phyloP scores from a whole-genome alignment of 768 basidiomycete genomes.

The Termitomyces sp. region DNA sequence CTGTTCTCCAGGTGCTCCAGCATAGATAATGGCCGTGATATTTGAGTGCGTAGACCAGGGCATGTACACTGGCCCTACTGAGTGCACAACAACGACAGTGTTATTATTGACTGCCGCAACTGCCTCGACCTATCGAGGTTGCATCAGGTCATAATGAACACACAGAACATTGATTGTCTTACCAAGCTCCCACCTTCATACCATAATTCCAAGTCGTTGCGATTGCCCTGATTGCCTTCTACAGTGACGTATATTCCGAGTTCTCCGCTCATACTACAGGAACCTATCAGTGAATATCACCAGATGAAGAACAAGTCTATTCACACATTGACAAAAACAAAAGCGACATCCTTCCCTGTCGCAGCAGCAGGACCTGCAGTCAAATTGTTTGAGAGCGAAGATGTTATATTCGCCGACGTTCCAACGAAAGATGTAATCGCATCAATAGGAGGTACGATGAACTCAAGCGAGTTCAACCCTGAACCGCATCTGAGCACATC shows the following conservation, averaged over 20 bases:
- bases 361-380: slow-evolving; percentile 34
- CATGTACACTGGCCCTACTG: slow-evolving; percentile 72
- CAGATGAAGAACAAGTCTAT: slow-evolving; percentile 11
- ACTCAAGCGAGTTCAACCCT: slow-evolving; percentile 42
- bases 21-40: slow-evolving; percentile 56
- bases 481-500: slow-evolving; percentile 38
- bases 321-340: slow-evolving; percentile 58
- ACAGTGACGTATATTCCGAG: slow-evolving; percentile 54
- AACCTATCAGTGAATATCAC: slow-evolving; percentile 11
- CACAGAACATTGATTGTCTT: not conserved
- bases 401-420: slow-evolving; percentile 33
- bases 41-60: slow-evolving; percentile 75
- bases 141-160: not conserved
- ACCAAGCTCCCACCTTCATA: slow-evolving; percentile 46
- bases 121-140: slow-evolving; percentile 35
- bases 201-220: slow-evolving; percentile 57
- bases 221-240: slow-evolving; percentile 57
- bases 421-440: slow-evolving; percentile 38
- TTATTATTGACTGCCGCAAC: slow-evolving; percentile 69
- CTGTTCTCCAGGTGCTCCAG: slow-evolving; percentile 65
- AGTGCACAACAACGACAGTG: slow-evolving; percentile 77
- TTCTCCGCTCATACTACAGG: slow-evolving; percentile 42
- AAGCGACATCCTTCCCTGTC: slow-evolving; percentile 45
- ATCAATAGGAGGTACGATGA: slow-evolving; percentile 40
- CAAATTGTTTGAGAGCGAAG: slow-evolving; percentile 40